Evolutionary conservation across 2,329 filamentous ascomycete genomes (phyloP).

Genomic region (Colletotrichum sp.): DNA sequence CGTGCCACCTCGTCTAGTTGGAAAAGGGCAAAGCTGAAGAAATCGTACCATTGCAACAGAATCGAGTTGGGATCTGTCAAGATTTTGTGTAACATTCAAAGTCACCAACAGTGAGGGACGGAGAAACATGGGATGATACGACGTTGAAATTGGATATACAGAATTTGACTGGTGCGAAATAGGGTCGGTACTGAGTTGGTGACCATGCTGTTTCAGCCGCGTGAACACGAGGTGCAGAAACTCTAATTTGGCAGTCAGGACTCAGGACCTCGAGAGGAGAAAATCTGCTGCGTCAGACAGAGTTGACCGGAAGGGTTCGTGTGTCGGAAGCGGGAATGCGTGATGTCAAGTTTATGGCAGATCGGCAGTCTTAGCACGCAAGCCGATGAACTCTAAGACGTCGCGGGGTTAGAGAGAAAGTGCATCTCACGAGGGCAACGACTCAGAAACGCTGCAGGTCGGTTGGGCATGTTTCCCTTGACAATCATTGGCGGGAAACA

Average conservation of each 20-base stretch:
- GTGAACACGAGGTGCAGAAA: background rate
- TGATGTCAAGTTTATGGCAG: background rate
- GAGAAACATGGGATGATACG: background rate
- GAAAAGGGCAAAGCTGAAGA: background rate
- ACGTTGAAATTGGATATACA: background rate
- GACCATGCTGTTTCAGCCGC: slow-evolving; percentile 2
- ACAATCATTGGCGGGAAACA: background rate
- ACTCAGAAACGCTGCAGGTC: background rate
- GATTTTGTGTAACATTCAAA: background rate
- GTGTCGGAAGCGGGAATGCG: background rate
- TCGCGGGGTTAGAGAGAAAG: background rate
- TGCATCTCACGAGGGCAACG: background rate
- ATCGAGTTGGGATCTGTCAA: background rate
- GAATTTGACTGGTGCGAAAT: slow-evolving; percentile 13
- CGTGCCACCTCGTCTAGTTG: background rate
- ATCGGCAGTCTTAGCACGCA: background rate
- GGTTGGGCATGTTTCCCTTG: background rate
- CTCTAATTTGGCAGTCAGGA: background rate
- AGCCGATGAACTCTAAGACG: background rate
- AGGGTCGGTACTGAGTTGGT: background rate
- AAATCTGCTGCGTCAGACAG: background rate
- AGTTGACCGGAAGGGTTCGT: background rate
- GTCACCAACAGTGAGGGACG: background rate
- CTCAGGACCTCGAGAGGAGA: background rate
- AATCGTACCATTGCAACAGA: background rate